phyloP scores from a whole-genome alignment of 352 stramenopile genomes.

The Globisporangium takayamanum region DNA sequence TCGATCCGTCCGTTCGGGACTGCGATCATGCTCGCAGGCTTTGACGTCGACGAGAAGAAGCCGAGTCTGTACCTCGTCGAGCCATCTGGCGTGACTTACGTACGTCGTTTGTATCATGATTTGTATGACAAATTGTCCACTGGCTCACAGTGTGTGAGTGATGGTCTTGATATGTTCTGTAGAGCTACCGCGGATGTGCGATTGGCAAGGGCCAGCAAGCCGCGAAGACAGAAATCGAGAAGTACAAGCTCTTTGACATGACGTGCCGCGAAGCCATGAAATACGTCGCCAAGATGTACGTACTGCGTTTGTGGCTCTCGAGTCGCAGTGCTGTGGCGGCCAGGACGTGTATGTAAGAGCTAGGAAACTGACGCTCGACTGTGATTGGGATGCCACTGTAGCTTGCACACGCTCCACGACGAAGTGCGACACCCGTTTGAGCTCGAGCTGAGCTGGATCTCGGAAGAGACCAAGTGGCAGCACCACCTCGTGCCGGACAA shows the following conservation, averaged over 20 bases:
- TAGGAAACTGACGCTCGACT: neutral
- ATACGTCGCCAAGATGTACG: slow-evolving; percentile 97
- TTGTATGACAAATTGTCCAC: too few species aligned
- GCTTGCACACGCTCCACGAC: slow-evolving; percentile 94
- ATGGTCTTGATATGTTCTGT: slow-evolving; percentile 11
- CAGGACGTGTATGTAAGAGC: neutral
- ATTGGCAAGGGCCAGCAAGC: slow-evolving; percentile 97
- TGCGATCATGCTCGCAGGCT: slow-evolving; percentile 93
- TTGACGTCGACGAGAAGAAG: slow-evolving; percentile 92
- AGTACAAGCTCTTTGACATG: slow-evolving; percentile 94
- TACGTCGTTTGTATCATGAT: slow-evolving; percentile 23
- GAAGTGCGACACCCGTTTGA: slow-evolving; percentile 98
- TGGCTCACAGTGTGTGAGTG: neutral
- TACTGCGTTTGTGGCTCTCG: neutral
- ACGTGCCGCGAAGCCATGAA: slow-evolving; percentile 95
- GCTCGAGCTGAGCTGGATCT: slow-evolving; percentile 98
- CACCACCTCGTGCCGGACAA: slow-evolving; percentile 91
- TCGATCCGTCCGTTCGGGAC: slow-evolving; percentile 96
- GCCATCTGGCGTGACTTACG: slow-evolving; percentile 88
- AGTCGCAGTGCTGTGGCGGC: neutral
- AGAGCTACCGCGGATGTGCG: slow-evolving; percentile 96
- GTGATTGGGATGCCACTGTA: slow-evolving; percentile 17
- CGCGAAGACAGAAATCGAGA: slow-evolving; percentile 99
- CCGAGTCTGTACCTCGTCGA: slow-evolving; percentile 90
- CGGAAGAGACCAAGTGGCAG: slow-evolving; percentile 93